A percentile compares a stretch with the other conserved stretches of the same genome.
These are phyloP conservation scores for Coemansia sp. DNA, from an alignment of 192 early-diverging fungal genomes.

Conservation along the genomic window DNA sequence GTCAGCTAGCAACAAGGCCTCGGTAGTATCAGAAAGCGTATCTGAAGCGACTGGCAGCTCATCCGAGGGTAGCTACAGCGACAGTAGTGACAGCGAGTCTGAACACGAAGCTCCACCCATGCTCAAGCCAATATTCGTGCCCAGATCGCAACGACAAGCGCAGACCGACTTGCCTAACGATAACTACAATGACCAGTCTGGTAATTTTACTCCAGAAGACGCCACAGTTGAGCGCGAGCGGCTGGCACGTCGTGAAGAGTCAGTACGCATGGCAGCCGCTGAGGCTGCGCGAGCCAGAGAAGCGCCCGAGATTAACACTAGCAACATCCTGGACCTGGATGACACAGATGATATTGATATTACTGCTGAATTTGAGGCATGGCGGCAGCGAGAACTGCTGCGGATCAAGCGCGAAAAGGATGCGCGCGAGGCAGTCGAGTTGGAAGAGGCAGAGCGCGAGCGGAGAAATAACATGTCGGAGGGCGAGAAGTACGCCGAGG, in stretches of 20 bases:
- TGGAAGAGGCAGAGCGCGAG: constrained; percentile 79
- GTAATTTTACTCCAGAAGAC: constrained; percentile 55
- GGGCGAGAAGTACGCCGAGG: constrained; percentile 74
- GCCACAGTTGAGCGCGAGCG: constrained; percentile 58
- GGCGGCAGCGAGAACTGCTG: constrained; percentile 88
- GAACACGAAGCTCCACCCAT: constrained; percentile 59
- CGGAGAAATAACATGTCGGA: constrained; percentile 82
- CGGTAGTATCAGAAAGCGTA: neutral
- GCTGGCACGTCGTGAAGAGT: constrained; percentile 57
- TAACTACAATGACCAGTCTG: neutral
- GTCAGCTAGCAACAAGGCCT: neutral
- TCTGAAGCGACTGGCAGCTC: neutral
- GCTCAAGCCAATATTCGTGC: constrained; percentile 91
- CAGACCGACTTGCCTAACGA: neutral
- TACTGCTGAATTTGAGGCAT: constrained; percentile 85
- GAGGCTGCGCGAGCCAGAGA: constrained; percentile 36
- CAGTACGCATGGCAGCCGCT: constrained; percentile 36
- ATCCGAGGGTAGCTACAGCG: constrained; percentile 7
- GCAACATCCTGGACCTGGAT: constrained; percentile 66
- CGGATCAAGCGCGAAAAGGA: constrained; percentile 89
- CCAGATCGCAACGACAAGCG: constrained; percentile 66
- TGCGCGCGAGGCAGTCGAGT: constrained; percentile 69
- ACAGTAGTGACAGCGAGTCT: constrained; percentile 62
- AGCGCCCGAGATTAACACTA: constrained; percentile 45
- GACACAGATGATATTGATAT: constrained; percentile 92